A percentile compares a stretch with the other conserved stretches of the same genome.
These are phyloP conservation scores for Trichoderma atrobrunneum DNA, from an alignment of 2,329 filamentous ascomycete species.

Conservation along the genomic window DNA sequence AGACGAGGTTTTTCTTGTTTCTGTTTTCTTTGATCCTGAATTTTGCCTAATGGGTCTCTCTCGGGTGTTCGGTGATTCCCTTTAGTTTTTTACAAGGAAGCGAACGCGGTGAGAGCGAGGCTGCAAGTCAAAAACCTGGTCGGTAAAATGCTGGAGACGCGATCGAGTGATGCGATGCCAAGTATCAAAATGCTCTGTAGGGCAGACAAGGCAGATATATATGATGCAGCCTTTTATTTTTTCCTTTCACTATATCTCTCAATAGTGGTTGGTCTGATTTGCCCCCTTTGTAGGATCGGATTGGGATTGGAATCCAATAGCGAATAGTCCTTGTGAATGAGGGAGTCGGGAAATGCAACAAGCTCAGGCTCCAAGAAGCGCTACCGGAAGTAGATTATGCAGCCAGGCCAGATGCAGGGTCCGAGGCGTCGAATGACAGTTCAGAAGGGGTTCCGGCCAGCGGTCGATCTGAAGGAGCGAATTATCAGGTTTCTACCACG, in stretches of 20 bases:
- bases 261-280: background rate
- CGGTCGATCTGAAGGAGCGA: constrained; percentile 16
- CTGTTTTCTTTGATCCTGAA: background rate
- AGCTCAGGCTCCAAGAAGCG: background rate
- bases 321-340: background rate
- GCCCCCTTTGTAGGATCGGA: background rate
- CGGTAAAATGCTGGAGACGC: background rate
- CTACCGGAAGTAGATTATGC: background rate
- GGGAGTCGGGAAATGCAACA: constrained; percentile 4
- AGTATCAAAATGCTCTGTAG: background rate
- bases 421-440: background rate
- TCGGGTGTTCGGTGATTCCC: background rate
- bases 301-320: constrained; percentile 18
- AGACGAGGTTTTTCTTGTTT: background rate
- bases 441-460: constrained; percentile 14
- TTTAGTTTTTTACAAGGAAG: background rate
- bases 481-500: background rate
- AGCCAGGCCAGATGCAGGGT: background rate
- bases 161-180: constrained; percentile 12
- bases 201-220: background rate
- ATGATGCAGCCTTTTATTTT: background rate
- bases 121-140: background rate
- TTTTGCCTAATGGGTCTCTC: background rate
- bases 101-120: constrained; percentile 3
- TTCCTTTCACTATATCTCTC: background rate